Base-by-base conservation (phyloP, 352 stramenopile genomes). In the Phytophthora brassicae region DNA sequence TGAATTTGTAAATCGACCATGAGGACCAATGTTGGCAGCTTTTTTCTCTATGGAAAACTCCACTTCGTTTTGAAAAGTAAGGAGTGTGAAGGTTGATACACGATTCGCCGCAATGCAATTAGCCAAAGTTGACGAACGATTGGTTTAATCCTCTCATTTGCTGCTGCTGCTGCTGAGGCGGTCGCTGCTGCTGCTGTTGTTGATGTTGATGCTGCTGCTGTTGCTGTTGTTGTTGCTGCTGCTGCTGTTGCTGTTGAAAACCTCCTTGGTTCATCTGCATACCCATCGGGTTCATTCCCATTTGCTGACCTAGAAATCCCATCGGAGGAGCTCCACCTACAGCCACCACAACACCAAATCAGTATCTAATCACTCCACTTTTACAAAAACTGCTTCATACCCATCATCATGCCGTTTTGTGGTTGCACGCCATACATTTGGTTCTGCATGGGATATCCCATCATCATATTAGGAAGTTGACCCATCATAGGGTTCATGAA, bases 51-150 rank as follows among this genome's bases (percentile, higher is more conserved):
- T 63, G 48, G 47, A 23, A 39, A 58, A 36, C 54, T 45, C 42
- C 43, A 24, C n/a, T 33, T 36, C 35, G 19, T 22, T 11, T 41
- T 41, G 33, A 41, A 41, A 38, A 41, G 33, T 41, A 4, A 20
- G 13, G 35, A 42, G 35, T 20, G 42, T 28, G 46, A 38, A 58
- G 50, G n/a, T 45, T n/a, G 28, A 61, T 51, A 67, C 60, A 79
- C 83, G 41, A 67, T 52, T 77, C 73, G 41, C 55, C 60, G 22
- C 62, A 50, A 45, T 64, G 43, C 35, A 20, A 4, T 50, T 68
- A 74, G 31, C 75, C 76, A 35, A 93, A 78, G 70, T 90, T 91
- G 41, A 90, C 75, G 50, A 93, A 93, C n/a, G 84, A 68, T 63
- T 93, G 80, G 71, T 79, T 89, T 46, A 91, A 61, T 38, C 84